phyloP scores from a whole-genome alignment of 2,329 filamentous ascomycete genomes.

The Clonostachys sp. region DNA sequence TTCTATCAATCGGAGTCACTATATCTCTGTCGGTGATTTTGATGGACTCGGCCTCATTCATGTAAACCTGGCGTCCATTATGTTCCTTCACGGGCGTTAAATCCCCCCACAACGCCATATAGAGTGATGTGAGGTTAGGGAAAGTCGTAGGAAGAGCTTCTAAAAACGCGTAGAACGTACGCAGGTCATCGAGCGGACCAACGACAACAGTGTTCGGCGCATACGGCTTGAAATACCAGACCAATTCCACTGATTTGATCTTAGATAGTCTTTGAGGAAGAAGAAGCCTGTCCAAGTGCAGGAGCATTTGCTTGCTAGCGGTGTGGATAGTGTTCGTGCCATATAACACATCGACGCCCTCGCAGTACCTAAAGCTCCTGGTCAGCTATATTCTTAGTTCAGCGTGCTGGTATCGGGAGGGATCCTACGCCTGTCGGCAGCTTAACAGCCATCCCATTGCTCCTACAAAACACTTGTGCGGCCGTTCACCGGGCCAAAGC shows the following conservation, averaged over 20 bases:
- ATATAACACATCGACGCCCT: slow-evolving; percentile 6
- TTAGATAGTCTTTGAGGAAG: slow-evolving; percentile 1
- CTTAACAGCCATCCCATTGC: slow-evolving; percentile 4
- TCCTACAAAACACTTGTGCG: slow-evolving; percentile 3
- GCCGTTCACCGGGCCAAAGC: neutral
- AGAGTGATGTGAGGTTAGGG: no score
- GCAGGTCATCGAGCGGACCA: no score
- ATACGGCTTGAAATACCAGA: neutral
- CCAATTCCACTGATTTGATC: slow-evolving; percentile 2
- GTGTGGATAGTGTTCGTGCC: slow-evolving; percentile 7
- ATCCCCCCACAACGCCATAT: no score
- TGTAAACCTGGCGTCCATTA: no score
- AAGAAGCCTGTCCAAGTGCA: slow-evolving; percentile 1
- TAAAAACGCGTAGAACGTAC: no score
- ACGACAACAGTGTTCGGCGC: no score
- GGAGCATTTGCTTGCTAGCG: slow-evolving; percentile 1
- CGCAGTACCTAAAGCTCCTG: slow-evolving; percentile 1
- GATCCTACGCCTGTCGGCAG: slow-evolving; percentile 4
- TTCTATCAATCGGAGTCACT: no score
- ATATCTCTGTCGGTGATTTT: no score
- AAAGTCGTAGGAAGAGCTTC: no score
- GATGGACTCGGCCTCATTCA: no score
- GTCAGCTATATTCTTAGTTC: neutral
- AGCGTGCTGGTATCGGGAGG: neutral
- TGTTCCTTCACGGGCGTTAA: no score